Percentiles rank a stretch among this genome's conserved stretches.
These are phyloP conservation scores for Ambrosiella beaveri DNA, from an alignment of 2,329 filamentous ascomycete species.

Conservation along the genomic window DNA sequence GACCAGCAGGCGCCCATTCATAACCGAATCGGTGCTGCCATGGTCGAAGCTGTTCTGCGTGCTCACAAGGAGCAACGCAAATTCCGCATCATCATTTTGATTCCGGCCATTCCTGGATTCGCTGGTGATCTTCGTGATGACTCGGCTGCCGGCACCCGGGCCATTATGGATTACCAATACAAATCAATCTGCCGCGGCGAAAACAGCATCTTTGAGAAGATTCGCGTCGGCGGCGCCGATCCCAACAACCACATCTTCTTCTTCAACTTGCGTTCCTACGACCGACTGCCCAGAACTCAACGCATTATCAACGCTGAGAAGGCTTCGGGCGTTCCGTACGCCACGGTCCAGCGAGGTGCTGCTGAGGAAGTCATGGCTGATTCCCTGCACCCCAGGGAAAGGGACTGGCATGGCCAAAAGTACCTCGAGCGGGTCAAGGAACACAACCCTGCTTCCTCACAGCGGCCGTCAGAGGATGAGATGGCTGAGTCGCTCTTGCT, in stretches of 20 bases:
- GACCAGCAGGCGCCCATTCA: slow-evolving; percentile 72
- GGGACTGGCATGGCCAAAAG: slow-evolving; percentile 47
- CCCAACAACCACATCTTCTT: slow-evolving; percentile 71
- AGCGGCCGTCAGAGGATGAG: slow-evolving; percentile 25
- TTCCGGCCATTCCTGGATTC: slow-evolving; percentile 85
- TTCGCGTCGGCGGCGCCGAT: slow-evolving; percentile 55
- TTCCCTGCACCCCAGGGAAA: slow-evolving; percentile 36
- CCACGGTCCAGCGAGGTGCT: slow-evolving; percentile 72
- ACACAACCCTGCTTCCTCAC: slow-evolving; percentile 26
- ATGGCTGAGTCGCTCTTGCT: slow-evolving; percentile 33
- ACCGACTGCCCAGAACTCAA: slow-evolving; percentile 72
- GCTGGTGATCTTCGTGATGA: slow-evolving; percentile 75
- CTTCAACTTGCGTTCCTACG: slow-evolving; percentile 87
- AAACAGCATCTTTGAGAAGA: slow-evolving; percentile 72
- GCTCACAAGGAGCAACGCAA: slow-evolving; percentile 71
- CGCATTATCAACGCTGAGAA: slow-evolving; percentile 59
- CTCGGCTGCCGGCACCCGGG: slow-evolving; percentile 68
- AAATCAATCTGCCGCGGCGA: slow-evolving; percentile 87
- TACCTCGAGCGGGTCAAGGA: slow-evolving; percentile 9
- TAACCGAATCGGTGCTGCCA: slow-evolving; percentile 74
- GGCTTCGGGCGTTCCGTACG: slow-evolving; percentile 65
- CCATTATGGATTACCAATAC: slow-evolving; percentile 98
- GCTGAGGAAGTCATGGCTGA: slow-evolving; percentile 71
- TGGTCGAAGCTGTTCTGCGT: slow-evolving; percentile 74
- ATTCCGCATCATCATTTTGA: slow-evolving; percentile 78